A percentile compares a stretch with the other conserved stretches of the same genome.
phyloP scores from a whole-genome alignment of 2,329 filamentous ascomycete species.

The Alternaria atra region DNA sequence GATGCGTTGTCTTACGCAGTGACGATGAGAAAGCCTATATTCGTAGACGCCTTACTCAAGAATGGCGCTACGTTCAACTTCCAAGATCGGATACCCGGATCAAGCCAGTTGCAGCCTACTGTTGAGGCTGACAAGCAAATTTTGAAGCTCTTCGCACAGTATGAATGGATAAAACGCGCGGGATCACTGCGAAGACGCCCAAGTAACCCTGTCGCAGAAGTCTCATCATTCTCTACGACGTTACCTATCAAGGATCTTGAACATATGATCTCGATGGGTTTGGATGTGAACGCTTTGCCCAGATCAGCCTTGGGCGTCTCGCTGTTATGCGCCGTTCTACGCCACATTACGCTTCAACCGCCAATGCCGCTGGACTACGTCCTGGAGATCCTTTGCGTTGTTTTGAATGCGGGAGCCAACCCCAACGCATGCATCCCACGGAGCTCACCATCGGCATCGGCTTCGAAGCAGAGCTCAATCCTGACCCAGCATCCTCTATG shows the following conservation, averaged over 20 bases:
- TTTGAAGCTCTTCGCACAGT: constrained; percentile 34
- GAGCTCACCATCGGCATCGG: constrained; percentile 17
- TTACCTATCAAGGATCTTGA: constrained; percentile 32
- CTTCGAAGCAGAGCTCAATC: constrained; percentile 11
- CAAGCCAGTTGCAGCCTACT: constrained; percentile 17
- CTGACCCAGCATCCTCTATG: constrained; percentile 32
- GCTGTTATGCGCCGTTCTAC: constrained; percentile 37
- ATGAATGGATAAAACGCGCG: constrained; percentile 39
- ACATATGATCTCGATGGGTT: constrained; percentile 36
- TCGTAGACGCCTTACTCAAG: constrained; percentile 39
- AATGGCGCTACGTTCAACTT: constrained; percentile 37
- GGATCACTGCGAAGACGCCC: constrained; percentile 29
- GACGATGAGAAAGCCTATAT: constrained; percentile 34
- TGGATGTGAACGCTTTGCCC: constrained; percentile 33
- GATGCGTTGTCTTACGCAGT: constrained; percentile 44
- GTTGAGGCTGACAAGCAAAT: constrained; percentile 26
- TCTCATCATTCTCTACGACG: constrained; percentile 25
- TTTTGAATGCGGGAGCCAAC: constrained; percentile 28
- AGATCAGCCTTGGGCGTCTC: constrained; percentile 24
- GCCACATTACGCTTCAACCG: constrained; percentile 24
- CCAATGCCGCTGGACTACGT: constrained; percentile 28
- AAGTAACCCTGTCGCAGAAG: constrained; percentile 5
- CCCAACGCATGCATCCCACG: constrained; percentile 29
- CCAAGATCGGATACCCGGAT: constrained; percentile 35
- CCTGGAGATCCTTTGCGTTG: constrained; percentile 26